Base-by-base conservation (phyloP, 2,329 filamentous ascomycete genomes). In the Akanthomyces muscarius region DNA sequence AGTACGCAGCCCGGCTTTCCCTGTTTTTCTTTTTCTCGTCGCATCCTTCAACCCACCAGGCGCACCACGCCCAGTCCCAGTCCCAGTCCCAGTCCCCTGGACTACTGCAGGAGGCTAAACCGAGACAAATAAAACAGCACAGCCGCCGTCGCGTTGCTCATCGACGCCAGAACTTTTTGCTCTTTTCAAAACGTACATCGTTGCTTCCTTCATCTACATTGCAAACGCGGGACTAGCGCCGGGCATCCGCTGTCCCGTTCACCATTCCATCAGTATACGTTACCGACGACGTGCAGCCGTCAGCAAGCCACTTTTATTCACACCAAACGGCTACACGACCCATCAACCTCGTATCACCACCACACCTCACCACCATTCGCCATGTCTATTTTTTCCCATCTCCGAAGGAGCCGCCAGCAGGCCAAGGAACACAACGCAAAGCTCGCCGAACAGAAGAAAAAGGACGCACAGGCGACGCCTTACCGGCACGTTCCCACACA, bases 401-500 rank as follows among this genome's bases (percentile, higher is more conserved):
- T 87, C 70, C 81, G 76, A 69, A 77, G 75, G 66, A 80, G 80
- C 66, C 80, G 81, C 64, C 79, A 83, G 69, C 80, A 83, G 60
- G 81, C 83, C 66, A 85, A 86, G 71, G 80, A 85, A 56, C 77
- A 81, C 64, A 82, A 77, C 45, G 75, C 77, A 50, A 81, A 83
- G 68, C 70, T 78, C 64, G 77, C 74, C 48, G 80, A 81, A 67
- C 78, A 81, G 67, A 73, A 78, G 45, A 79, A 81, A 58, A 70
- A 74, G 48, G 78, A 80, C 65, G 69, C 73, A 44, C 63, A 64
- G 16, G 61, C 66, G 10, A 77, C 78, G n/a, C 77, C 81, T 14
- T 88, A 88, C 72, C 81, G 76, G 59, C 86, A 88, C 69, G 73
- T 86, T 23, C 84, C 85, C n/a, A 86, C 78, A 16, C 86, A 89